Base-by-base conservation (phyloP, 73 alveolate genomes). In the Paramecium pentaurelia region DNA sequence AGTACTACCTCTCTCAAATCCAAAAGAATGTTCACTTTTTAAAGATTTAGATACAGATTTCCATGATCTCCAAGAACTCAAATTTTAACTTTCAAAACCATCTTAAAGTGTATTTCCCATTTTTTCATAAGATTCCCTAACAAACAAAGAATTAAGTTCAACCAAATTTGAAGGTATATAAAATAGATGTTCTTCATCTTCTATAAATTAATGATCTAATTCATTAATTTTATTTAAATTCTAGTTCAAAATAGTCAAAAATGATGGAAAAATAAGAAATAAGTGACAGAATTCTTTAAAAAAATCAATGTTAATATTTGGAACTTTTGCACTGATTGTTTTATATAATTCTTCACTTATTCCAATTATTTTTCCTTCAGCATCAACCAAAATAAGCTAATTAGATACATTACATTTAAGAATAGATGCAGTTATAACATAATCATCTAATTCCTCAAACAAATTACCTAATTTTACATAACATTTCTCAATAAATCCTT, bases 51-150 rank as follows among this genome's bases (percentile, higher is more conserved):
- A 12, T 2, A 37, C 36, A 1, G 91, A 44, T 80, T 47, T 80
- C 91, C 91, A 80, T 4, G 91, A 80, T 45, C 91, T 42, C 91
- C 91, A 80, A 27, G 91, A 80, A 80, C 77, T 42, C 3, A 80
- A 44, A 45, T 80, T 80, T 25, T 45, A 47, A 47, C 91, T 80
- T 16, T 80, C 91, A 3, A 75, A 75, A 14, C 88, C 68, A 0
- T 64, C 84, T 64, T 25, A 0, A 16, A 73, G 22, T 25, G 75
- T 28, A 80, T 80, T 80, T 0, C 91, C 91, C 6, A 44, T 9
- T 18, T 6, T 28, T 8, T 80, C 91, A 44, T 80, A 80, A 1
- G 34, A 80, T 80, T 80, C 71, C 25, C 91, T 80, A 0, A 80
- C 75, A 49, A 80, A 80, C 25, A 25, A 11, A 44, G 77, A 32